phyloP scores from a whole-genome alignment of 106 monocot species.

The Acorus gramineus region DNA sequence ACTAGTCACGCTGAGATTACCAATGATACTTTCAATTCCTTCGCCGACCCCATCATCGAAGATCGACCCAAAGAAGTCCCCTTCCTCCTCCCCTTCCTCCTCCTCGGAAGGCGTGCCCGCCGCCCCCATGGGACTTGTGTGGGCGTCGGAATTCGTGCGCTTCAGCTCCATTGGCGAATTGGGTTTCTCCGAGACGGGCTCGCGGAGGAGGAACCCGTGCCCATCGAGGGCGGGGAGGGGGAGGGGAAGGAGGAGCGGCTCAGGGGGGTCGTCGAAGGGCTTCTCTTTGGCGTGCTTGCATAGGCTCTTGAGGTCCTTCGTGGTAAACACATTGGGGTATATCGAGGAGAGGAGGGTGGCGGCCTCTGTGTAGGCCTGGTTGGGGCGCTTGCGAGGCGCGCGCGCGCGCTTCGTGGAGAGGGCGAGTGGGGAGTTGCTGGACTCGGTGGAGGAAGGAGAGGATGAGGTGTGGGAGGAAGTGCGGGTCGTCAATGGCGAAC shows the following conservation, averaged over 20 bases:
- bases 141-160: no score
- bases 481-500: conserved; percentile 10
- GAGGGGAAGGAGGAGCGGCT: conserved; percentile 31
- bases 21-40: conserved; percentile 86
- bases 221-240: conserved; percentile 33
- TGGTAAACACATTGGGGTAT: conserved; percentile 62
- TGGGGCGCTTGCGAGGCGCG: conserved; percentile 68
- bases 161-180: conserved; percentile 3
- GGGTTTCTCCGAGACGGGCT: conserved; percentile 2
- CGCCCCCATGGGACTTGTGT: no score
- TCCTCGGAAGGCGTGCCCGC: conserved; percentile 3
- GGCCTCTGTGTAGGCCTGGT: conserved; percentile 76
- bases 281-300: conserved; percentile 5
- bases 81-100: conserved; percentile 17
- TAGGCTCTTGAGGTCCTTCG: conserved; percentile 31
- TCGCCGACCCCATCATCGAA: conserved; percentile 72
- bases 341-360: conserved; percentile 78
- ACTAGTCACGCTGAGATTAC: conserved; percentile 23
- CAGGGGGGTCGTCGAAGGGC: conserved; percentile 10
- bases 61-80: conserved; percentile 67
- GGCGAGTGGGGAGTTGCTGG: conserved; percentile 36
- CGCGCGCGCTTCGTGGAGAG: conserved; percentile 71
- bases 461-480: conserved; percentile 27
- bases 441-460: conserved; percentile 50
- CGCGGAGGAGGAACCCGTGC: conserved; percentile 28